Evolutionary conservation across 495 filamentous ascomycete genomes (phyloP), one percentile per base, ranked within the genome.

Genomic region (Penicillium paxilli): DNA sequence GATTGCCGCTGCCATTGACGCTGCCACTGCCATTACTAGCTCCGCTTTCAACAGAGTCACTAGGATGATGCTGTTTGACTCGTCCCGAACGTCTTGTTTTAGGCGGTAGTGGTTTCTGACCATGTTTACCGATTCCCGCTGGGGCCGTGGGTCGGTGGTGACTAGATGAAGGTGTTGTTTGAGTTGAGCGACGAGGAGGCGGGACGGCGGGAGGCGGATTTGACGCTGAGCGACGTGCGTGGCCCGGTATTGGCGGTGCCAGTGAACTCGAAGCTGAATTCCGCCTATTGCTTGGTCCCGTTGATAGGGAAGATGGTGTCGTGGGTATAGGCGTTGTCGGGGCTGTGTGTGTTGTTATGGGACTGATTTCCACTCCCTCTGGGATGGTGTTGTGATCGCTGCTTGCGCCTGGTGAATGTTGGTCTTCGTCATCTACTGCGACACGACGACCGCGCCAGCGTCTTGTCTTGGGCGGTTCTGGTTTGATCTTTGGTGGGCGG

Each of bases 391-490:
- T 65, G 28, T 56, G 48, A 19, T 68, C 65, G 26, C 66, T 64
- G 28, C 58, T 66, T 22, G 62, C 62, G 26, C 61, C 58, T 40
- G 61, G 21, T 7, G 61, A 64, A 23, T 59, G 55, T 20, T 63
- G 55, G 1, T 67, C 59, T 9, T 64, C 65, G 1, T 71, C 66
- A 9, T 65, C 66, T 6, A 40, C 53, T 12, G 50, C 47, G 9
- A 58, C 50, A 44, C 68, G 66, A 54, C 69, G 59, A 11, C 74
- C 74, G 14, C 71, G 72, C 71, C 66, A 77, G 35, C 75, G 73
- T 10, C 75, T 64, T 44, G 75, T 49, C 44, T 76, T 79, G 1
- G 75, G 75, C 7, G 75, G 75, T 25, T 73, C 68, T 1, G 74
- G 73, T 44, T 73, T 78, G 52, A 73, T 45, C 55, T 72, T 78